Evolutionary conservation across 2,329 filamentous ascomycete species (phyloP).

Genomic region (Diaporthe sp.): DNA sequence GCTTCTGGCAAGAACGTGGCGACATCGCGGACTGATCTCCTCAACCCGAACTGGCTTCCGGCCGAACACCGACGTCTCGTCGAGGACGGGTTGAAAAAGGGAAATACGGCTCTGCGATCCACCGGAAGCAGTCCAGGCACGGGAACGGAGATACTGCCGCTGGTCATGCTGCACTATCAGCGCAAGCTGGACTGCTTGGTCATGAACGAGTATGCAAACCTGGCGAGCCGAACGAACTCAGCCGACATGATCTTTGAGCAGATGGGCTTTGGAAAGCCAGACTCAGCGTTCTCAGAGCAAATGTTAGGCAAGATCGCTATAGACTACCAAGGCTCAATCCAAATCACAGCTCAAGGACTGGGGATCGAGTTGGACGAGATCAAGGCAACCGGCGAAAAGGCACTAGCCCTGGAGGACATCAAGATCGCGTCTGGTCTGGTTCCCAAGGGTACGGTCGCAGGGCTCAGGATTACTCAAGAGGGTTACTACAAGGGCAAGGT

Average conservation of each 20-base stretch:
- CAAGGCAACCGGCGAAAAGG: neutral
- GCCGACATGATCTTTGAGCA: slow-evolving; percentile 15
- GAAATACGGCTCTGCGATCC: neutral
- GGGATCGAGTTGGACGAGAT: slow-evolving; percentile 13
- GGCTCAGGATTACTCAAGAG: neutral
- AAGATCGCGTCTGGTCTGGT: slow-evolving; percentile 1
- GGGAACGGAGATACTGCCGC: neutral
- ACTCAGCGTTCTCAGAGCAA: neutral
- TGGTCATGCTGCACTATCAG: neutral
- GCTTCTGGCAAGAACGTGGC: neutral
- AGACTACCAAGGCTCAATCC: neutral
- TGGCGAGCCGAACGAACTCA: neutral
- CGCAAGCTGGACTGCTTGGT: slow-evolving; percentile 5
- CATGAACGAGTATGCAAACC: slow-evolving; percentile 11
- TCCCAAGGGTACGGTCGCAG: slow-evolving; percentile 5
- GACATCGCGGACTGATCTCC: neutral
- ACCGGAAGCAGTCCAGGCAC: slow-evolving; percentile 3
- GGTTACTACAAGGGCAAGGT: neutral
- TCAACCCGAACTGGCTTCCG: neutral
- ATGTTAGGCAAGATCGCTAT: neutral
- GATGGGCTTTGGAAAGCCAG: slow-evolving; percentile 6
- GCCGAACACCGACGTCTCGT: neutral
- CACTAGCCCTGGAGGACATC: neutral
- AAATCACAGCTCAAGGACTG: slow-evolving; percentile 2
- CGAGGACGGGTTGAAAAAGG: neutral